These are phyloP conservation scores for Helianthus tuberosus DNA, from an alignment of 129 eudicot genomes.

Conservation along the genomic window DNA sequence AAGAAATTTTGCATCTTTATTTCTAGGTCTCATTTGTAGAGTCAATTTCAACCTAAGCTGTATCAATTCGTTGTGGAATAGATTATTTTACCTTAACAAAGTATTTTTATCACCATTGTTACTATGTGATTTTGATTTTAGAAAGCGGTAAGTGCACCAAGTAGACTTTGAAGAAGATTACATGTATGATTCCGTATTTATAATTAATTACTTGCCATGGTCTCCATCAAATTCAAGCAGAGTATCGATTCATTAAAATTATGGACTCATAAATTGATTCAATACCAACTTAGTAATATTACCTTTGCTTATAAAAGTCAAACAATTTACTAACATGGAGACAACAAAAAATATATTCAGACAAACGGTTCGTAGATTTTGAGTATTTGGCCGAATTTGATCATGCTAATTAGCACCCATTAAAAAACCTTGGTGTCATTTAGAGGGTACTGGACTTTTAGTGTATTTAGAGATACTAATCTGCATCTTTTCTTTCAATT, in stretches of 20 bases:
- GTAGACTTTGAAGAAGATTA: neutral
- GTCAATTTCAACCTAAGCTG: too few relatives aligned
- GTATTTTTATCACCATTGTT: too few relatives aligned
- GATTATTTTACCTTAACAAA: too few relatives aligned
- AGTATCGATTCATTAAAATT: too few relatives aligned
- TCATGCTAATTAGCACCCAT: slow-evolving; percentile 43
- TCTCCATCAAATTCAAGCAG: too few relatives aligned
- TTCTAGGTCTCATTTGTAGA: too few relatives aligned
- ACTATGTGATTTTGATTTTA: too few relatives aligned
- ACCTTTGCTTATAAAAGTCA: neutral
- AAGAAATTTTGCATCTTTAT: too few relatives aligned
- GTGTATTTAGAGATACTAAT: slow-evolving; percentile 8
- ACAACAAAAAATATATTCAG: too few relatives aligned
- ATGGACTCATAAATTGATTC: too few relatives aligned
- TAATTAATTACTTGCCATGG: neutral
- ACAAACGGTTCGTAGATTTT: neutral
- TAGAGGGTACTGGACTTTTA: neutral
- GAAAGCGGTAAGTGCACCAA: too few relatives aligned
- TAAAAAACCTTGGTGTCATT: neutral
- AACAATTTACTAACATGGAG: neutral
- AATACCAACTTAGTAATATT: neutral
- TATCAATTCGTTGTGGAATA: too few relatives aligned
- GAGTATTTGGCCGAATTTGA: slow-evolving; percentile 35
- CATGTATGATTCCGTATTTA: neutral
- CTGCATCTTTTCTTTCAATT: slow-evolving; percentile 8